Evolutionary conservation across 306 rosid genomes (phyloP), one percentile per base, ranked within the genome.

Genomic region (Prunus dulcis): DNA sequence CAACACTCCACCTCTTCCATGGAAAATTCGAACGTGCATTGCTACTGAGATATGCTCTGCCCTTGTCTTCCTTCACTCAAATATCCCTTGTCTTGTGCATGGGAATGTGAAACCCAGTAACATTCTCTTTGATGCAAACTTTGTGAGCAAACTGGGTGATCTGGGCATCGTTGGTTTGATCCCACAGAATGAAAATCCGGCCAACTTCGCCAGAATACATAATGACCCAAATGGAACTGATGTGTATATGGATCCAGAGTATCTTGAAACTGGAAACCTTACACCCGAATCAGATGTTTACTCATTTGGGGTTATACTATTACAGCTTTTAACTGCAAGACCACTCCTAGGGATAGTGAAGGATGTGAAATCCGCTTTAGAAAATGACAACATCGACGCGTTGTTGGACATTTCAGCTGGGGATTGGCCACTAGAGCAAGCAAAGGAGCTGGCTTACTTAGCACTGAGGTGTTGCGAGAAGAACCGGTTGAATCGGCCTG

Each of bases 51-150:
- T 95, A 78, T 95, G 98, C 84, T 92, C 96, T 71, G 91, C 90
- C 81, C 88, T 95, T 67, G 82, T 89, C 67, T 95, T 95, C 82
- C 93, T 95, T 79, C 97, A 90, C 82, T 79, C 90, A 66, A 89
- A 84, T 61, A 80, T 81, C 46, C 97, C 97, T 52, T 52, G 84
- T 77, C 84, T 90, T 70, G 78, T 89, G 83, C 97, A 92, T 71
- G 98, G 97, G 79, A 92, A 95, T 82, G 58, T 95, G 82, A 95
- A 90, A 84, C 89, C 97, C 73, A 87, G 95, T 72, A 95, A 89
- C 80, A 87, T 95, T 72, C 90, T 95, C 49, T 94, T 95, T 73
- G 97, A 95, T 84, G 83, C 91, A 45, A 90, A 92, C 82, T 90
- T 82, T 74, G 89, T 85, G 51, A 86, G 89, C 84, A 95, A 90